Conservation (phyloP, 352 stramenopile genomes). For the Phytophthora cactorum region DNA sequence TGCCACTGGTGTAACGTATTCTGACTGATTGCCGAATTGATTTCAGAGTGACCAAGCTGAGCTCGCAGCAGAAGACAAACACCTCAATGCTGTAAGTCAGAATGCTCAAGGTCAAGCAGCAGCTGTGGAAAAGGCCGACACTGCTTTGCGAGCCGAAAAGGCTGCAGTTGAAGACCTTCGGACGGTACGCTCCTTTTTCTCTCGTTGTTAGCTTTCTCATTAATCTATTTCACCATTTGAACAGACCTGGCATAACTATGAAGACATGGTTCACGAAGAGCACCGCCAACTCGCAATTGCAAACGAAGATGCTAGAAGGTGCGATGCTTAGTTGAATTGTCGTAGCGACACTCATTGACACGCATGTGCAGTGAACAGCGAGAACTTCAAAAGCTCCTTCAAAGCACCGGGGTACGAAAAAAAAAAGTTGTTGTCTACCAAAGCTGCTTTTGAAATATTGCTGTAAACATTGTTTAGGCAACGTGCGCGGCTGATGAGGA, state of each 20-base stretch:
- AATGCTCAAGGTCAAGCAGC: conserved; percentile 22
- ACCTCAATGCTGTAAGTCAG: conserved; percentile 28
- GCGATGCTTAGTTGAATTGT: not conserved
- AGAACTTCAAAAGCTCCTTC: conserved; percentile 31
- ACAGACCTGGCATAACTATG: conserved; percentile 33
- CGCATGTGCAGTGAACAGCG: conserved; percentile 27
- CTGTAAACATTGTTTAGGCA: conserved; percentile 20
- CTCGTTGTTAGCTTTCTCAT: not conserved
- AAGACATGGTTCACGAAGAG: conserved; percentile 42
- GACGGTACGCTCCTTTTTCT: conserved; percentile 20
- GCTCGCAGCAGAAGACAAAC: conserved; percentile 26
- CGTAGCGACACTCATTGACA: not conserved
- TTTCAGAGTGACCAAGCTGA: conserved; percentile 25
- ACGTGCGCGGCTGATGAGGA: conserved; percentile 43
- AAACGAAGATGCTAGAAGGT: conserved; percentile 43
- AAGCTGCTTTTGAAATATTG: not conserved
- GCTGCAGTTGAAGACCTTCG: conserved; percentile 28
- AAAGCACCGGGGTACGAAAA: conserved; percentile 34
- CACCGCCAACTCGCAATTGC: conserved; percentile 27
- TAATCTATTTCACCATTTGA: not conserved
- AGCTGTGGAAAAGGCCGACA: conserved; percentile 8
- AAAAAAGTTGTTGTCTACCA: not conserved
- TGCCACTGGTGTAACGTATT: not conserved
- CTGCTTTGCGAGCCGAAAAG: conserved; percentile 20
- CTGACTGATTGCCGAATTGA: conserved; percentile 3